Evolutionary conservation across 2,329 filamentous ascomycete genomes (phyloP).

Genomic region (Talaromyces sp.): DNA sequence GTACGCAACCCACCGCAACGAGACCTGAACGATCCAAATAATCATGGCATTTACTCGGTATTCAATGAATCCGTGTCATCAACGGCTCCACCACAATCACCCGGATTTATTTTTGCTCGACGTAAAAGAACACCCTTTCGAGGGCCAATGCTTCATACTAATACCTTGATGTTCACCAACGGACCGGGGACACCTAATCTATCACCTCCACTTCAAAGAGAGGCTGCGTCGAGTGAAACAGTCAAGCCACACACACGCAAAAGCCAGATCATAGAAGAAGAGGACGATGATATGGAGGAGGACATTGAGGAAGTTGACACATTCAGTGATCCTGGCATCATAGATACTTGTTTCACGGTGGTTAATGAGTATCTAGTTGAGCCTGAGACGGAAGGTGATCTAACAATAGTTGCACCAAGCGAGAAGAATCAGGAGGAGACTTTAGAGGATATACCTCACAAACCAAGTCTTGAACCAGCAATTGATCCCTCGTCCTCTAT

Average conservation of each 20-base stretch:
- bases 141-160: slow-evolving; percentile 40
- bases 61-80: slow-evolving; percentile 38
- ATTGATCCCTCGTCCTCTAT: slow-evolving; percentile 29
- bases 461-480: slow-evolving; percentile 27
- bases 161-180: slow-evolving; percentile 30
- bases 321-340: slow-evolving; percentile 25
- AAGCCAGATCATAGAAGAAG: slow-evolving; percentile 43
- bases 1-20: slow-evolving; percentile 52
- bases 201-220: slow-evolving; percentile 21
- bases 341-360: slow-evolving; percentile 22
- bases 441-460: slow-evolving; percentile 14
- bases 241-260: slow-evolving; percentile 28
- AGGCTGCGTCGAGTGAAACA: slow-evolving; percentile 19
- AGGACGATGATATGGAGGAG: slow-evolving; percentile 37
- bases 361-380: slow-evolving; percentile 1
- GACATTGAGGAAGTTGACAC: slow-evolving; percentile 40
- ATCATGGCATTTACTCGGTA: slow-evolving; percentile 24
- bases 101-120: slow-evolving; percentile 43
- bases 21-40: slow-evolving; percentile 22
- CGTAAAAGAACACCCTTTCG: slow-evolving; percentile 44
- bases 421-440: slow-evolving; percentile 18
- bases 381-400: background rate
- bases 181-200: slow-evolving; percentile 32
- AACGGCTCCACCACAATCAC: slow-evolving; percentile 36
- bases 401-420: background rate